Conservation (phyloP, 2,329 filamentous ascomycete species). For the Talaromyces rugulosus region DNA sequence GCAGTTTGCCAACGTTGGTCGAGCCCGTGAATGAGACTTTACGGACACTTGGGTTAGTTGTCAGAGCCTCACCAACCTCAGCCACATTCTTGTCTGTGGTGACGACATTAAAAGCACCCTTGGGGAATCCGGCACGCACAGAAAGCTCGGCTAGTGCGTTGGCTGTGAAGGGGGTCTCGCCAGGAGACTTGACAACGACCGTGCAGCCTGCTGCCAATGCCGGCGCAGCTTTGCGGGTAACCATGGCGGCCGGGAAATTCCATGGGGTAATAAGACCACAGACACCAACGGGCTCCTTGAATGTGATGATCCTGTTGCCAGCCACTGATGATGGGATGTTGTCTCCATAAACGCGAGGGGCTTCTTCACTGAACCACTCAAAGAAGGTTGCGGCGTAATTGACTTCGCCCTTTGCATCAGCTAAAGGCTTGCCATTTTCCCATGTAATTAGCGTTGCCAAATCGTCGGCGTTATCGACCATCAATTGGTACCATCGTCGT, state of each 20-base stretch:
- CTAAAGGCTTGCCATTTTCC: slow-evolving; percentile 66
- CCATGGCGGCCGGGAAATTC: slow-evolving; percentile 59
- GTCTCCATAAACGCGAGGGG: slow-evolving; percentile 55
- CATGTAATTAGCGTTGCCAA: slow-evolving; percentile 62
- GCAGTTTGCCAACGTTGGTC: slow-evolving; percentile 62
- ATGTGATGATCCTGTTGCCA: slow-evolving; percentile 58
- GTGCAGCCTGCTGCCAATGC: slow-evolving; percentile 90
- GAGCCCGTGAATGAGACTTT: slow-evolving; percentile 93
- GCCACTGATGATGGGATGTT: slow-evolving; percentile 58
- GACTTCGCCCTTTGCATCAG: slow-evolving; percentile 57
- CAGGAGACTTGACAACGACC: slow-evolving; percentile 84
- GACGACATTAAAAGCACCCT: slow-evolving; percentile 85
- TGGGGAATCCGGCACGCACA: slow-evolving; percentile 80
- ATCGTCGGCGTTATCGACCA: slow-evolving; percentile 63
- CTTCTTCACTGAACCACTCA: slow-evolving; percentile 62
- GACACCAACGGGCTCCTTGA: slow-evolving; percentile 65
- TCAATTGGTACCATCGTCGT: slow-evolving; percentile 64
- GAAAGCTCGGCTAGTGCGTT: slow-evolving; percentile 84
- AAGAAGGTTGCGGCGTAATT: slow-evolving; percentile 58
- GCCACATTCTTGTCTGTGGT: slow-evolving; percentile 75
- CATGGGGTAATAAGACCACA: slow-evolving; percentile 64
- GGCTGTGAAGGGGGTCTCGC: slow-evolving; percentile 87
- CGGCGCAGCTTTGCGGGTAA: slow-evolving; percentile 49
- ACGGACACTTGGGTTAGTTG: slow-evolving; percentile 69
- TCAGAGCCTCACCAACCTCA: slow-evolving; percentile 71